phyloP scores from a whole-genome alignment of 2,329 filamentous ascomycete species.

The Fonsecaea erecta region DNA sequence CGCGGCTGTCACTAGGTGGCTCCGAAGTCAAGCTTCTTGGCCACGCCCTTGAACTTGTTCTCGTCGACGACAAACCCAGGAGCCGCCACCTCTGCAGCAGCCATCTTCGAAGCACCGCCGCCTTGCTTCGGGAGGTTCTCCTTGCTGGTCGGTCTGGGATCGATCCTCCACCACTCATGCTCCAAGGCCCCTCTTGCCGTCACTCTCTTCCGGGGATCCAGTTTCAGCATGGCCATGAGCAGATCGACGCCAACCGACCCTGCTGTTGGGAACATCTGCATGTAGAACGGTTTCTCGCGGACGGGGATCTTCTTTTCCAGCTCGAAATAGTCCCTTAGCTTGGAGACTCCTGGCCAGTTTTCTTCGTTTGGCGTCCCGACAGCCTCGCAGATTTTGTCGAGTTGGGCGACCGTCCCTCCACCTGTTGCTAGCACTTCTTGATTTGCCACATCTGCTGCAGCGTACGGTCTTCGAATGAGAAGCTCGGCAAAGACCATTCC shows the following conservation, averaged over 20 bases:
- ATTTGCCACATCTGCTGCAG: conserved; percentile 79
- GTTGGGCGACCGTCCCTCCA: conserved; percentile 68
- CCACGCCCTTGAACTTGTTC: conserved; percentile 70
- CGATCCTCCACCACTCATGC: conserved; percentile 83
- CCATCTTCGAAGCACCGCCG: conserved; percentile 71
- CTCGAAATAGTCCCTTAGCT: conserved; percentile 77
- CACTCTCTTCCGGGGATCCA: conserved; percentile 85
- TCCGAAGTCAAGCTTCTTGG: conserved; percentile 80
- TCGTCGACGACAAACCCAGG: conserved; percentile 68
- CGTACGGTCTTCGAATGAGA: conserved; percentile 77
- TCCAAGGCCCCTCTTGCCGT: conserved; percentile 76
- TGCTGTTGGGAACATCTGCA: conserved; percentile 75
- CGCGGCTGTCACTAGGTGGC: conserved; percentile 32
- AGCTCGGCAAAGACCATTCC: conserved; percentile 93
- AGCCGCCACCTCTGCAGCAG: conserved; percentile 77
- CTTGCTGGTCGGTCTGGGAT: conserved; percentile 81
- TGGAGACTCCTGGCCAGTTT: conserved; percentile 90
- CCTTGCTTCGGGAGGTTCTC: conserved; percentile 79
- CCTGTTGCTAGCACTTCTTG: conserved; percentile 31
- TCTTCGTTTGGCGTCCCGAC: conserved; percentile 92
- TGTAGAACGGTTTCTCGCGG: conserved; percentile 72
- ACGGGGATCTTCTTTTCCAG: conserved; percentile 60
- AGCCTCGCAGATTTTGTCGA: conserved; percentile 79
- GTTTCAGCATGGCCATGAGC: conserved; percentile 78
- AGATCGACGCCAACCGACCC: conserved; percentile 85